Evolutionary conservation across 2,329 filamentous ascomycete species (phyloP), one percentile per base, ranked within the genome.

Genomic region (Endocalyx cinctus): DNA sequence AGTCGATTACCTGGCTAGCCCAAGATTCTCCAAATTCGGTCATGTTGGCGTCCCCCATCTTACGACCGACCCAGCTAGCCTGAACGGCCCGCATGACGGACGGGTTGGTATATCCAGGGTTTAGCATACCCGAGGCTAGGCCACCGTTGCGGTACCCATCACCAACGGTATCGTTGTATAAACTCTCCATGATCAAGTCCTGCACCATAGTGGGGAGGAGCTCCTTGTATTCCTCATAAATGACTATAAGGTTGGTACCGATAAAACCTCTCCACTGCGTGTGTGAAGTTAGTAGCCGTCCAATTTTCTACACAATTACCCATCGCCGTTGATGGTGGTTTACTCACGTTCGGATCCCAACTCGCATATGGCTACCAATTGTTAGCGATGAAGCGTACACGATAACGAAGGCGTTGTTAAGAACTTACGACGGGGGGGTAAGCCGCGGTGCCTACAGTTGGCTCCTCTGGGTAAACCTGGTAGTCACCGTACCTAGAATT

Each of bases 71-170:
- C 68, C 70, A 75, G 17, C 66, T 64, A 10, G 63, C 60, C 2
- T 67, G 57, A 18, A 73, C 65, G 1, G 70, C 67, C 20, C 72
- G 60, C 71, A 76, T 75, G 10, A 75, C 56, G 10, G 36, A 34
- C 5, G 42, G 39, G 41, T 74, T 75, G 26, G 63, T 69, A 48
- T 76, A 74, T 3, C 66, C 62, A 0, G 70, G 70, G 36, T 73
- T 72, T 1, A 74, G 48, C 27, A 74, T 74, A 38, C 75, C 71
- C 19, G 54, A 59, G 32, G 74, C 67, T 0, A 74, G 55, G 7
- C 70, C 69, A 6, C 69, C 69, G 13, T 72, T 69, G 3, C 70
- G 65, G 42, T 74, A 74, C 14, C 59, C 62, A 35, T 75, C 71
- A 11, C 70, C 70, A 10, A 68, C 51, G 1, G 69, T 72, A 8